Evolutionary conservation across 164 flowering plant species (phyloP), one percentile per base, ranked within the genome.

Genomic region (Paratinospora sagittata): DNA sequence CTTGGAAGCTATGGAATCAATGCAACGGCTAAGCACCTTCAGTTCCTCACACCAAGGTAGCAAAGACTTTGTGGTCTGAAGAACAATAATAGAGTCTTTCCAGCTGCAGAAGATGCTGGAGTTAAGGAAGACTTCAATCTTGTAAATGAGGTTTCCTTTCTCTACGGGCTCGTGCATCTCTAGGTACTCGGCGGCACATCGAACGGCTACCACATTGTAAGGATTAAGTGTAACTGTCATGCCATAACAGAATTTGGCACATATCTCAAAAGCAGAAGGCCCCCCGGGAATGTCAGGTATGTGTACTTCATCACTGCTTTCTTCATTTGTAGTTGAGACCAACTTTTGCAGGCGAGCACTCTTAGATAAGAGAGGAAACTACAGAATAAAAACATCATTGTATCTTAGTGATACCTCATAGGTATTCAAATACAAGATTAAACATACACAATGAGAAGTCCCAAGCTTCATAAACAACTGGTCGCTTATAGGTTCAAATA

Each of bases 361-460:
- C 80, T 91, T 91, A 55, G 99, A 91, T 63, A 93, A 77, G 26
- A 96, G 92, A n/a, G 99, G 99, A 77, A 96, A 96, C 99, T 93
- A 80, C 84, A 85, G 13, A 66, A 34, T 6, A 62, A 11, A 27
- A 24, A 33, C 39, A 55, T 27, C 24, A 33, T 17, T 3, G 14
- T 34, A 30, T 55, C 45, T 69, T 23, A 69, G 71, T 13, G 13
- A 55, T 36, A 34, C 9, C 66, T 14, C 23, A 57, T 58, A 33
- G 27, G 43, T 6, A 67, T 43, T 19, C 10, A 19, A 47, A 16
- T 11, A 1, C 49, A 52, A 27, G 6, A 27, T 21, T 5, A 52
- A 33, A 9, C 21, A 55, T 55, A 55, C 24, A 21, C 3, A 55
- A 17, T 17, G 8, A n/a, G 21, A 55, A 55, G 4, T 55, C 24